Conservation (phyloP, 371 early-diverging fungal species). For the Blakeslea trispora region DNA sequence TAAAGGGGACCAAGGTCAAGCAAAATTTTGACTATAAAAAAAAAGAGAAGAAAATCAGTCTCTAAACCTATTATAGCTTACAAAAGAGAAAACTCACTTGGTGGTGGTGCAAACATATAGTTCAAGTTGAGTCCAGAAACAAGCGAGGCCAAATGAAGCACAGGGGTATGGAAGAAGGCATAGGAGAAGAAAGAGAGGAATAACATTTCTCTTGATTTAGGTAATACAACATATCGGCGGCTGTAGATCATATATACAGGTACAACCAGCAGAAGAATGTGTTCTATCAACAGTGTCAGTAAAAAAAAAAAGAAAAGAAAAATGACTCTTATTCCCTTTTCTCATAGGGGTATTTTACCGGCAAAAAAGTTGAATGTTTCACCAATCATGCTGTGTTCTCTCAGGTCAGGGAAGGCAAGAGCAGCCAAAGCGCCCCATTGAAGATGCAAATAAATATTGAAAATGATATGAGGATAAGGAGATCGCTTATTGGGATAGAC, state of each 20-base stretch:
- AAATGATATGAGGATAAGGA: constrained; percentile 52
- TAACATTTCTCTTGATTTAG: constrained; percentile 51
- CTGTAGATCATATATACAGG: constrained; percentile 64
- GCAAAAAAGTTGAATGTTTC: constrained; percentile 66
- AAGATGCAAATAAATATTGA: constrained; percentile 65
- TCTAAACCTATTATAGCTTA: not conserved
- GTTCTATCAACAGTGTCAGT: too few species aligned
- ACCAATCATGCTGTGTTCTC: constrained; percentile 53
- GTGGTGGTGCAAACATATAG: constrained; percentile 62
- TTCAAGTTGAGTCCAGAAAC: constrained; percentile 58
- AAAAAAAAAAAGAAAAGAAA: too few species aligned
- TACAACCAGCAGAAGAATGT: constrained; percentile 51
- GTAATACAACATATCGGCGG: constrained; percentile 58
- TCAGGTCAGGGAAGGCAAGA: constrained; percentile 58
- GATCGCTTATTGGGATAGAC: constrained; percentile 48
- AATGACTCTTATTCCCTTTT: too few species aligned
- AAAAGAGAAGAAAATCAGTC: too few species aligned
- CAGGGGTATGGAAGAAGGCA: constrained; percentile 58
- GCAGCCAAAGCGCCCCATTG: constrained; percentile 69
- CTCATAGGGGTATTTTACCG: too few species aligned
- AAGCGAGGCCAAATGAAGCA: constrained; percentile 57
- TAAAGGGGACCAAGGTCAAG: constrained; percentile 43
- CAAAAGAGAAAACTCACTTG: constrained; percentile 36
- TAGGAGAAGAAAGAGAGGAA: constrained; percentile 58
- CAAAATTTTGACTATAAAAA: constrained; percentile 44